A percentile compares a stretch with the other conserved stretches of the same genome.
These are phyloP conservation scores for Cornus controversa DNA, from an alignment of 148 eudicot genomes.

Conservation along the genomic window DNA sequence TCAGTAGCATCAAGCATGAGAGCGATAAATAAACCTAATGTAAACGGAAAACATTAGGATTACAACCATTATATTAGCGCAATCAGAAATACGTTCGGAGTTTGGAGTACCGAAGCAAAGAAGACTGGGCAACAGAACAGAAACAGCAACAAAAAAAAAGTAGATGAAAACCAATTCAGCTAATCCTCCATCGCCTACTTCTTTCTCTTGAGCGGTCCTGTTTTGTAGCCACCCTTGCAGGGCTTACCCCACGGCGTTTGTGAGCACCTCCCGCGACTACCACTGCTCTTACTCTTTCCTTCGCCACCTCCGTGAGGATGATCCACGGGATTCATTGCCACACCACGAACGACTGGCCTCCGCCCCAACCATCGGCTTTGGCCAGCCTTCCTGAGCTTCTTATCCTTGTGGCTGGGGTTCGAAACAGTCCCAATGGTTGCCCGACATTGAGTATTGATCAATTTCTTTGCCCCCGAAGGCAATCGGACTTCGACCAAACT, in stretches of 20 bases:
- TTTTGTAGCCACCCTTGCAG: slow-evolving; percentile 79
- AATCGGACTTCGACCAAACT: slow-evolving; percentile 54
- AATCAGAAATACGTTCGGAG: background rate
- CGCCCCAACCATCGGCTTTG: slow-evolving; percentile 75
- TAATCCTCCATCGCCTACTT: slow-evolving; percentile 20
- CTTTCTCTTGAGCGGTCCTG: slow-evolving; percentile 62
- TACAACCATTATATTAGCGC: background rate
- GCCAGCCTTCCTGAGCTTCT: slow-evolving; percentile 76
- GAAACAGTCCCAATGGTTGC: slow-evolving; percentile 75
- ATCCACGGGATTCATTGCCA: slow-evolving; percentile 91
- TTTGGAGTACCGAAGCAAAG: background rate
- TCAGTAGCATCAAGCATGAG: no score
- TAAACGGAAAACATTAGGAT: background rate
- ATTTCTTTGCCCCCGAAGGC: slow-evolving; percentile 67
- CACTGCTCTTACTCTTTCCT: slow-evolving; percentile 74
- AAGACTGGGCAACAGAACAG: no score
- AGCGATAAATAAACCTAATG: no score
- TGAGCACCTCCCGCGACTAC: slow-evolving; percentile 49
- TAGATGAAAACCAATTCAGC: background rate
- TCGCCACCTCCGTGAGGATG: slow-evolving; percentile 98
- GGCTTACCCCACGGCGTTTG: slow-evolving; percentile 89
- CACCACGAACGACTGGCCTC: slow-evolving; percentile 79
- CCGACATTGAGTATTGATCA: slow-evolving; percentile 58
- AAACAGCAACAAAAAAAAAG: no score
- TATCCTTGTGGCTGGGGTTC: slow-evolving; percentile 52